Base-by-base conservation (phyloP, 495 filamentous ascomycete species). In the Entonaema liquescens region DNA sequence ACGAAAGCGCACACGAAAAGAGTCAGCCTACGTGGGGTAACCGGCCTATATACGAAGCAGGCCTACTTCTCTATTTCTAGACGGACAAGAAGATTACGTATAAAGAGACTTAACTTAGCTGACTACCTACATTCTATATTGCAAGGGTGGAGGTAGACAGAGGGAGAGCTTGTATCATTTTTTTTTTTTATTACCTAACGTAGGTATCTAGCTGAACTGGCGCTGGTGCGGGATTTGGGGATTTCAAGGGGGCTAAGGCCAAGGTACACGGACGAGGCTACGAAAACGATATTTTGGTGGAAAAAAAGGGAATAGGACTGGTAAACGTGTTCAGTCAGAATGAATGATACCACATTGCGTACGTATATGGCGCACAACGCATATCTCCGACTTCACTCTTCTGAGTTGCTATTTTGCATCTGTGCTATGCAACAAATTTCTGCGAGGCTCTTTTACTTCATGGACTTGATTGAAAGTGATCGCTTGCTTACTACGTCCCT, bases 321-420 rank as follows among this genome's bases (percentile, higher is more conserved):
- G 52, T 42, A 71, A 63, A 50, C 29, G 5, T 23, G 29, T 21
- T 56, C 53, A 53, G 68, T 62, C 58, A 71, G 68, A 71, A 71
- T 71, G 68, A 67, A 71, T 71, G 68, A 67, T 67, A 71, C 68
- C 62, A 71, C n/a, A 54, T 63, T 59, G 26, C 25, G 35, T 17
- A 42, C 36, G 15, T 38, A 29, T 50, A 23, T 31, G 19, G 21
- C 42, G 42, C 42, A 47, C 17, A 47, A 54, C 31, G 8, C 13
- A 3, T 12, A n/a, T 23, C 35, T 33, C 26, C 19, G 2, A 15
- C n/a, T 8, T 31, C 23, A 25, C 6, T 56, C 31, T 52, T 6
- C n/a, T 50, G 21, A 25, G 3, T 49, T 47, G 26, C 2, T 19
- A 12, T 26, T 59, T 40, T 42, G n/a, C n/a, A n/a, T n/a, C n/a